Conservation (phyloP, 306 rosid genomes). For the Cicer arietinum region DNA sequence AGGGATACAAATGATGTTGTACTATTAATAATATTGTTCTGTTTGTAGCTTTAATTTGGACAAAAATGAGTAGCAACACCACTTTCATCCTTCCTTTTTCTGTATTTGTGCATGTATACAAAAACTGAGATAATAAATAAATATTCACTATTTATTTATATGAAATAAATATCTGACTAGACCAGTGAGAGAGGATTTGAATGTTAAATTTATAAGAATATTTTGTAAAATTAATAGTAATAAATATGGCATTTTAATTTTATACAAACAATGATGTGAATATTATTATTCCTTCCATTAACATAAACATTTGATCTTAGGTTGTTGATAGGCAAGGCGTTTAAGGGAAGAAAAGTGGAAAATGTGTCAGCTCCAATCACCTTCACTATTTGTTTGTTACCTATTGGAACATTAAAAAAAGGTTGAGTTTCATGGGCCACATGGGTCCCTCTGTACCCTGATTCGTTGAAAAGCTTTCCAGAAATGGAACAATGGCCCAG, state of each 20-base stretch:
- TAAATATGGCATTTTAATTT: conserved; percentile 3
- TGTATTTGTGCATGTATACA: neutral
- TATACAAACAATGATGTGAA: neutral
- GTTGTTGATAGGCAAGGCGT: neutral
- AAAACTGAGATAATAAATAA: neutral
- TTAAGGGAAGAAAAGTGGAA: conserved; percentile 4
- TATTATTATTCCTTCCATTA: neutral
- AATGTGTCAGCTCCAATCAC: conserved; percentile 49
- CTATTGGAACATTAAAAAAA: conserved; percentile 20
- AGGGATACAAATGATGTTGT: conserved; percentile 28
- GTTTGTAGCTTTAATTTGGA: conserved; percentile 28
- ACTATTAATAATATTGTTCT: conserved; percentile 8
- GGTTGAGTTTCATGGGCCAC: conserved; percentile 42
- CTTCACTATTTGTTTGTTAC: conserved; percentile 23
- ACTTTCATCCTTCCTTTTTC: neutral
- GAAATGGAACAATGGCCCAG: conserved; percentile 43
- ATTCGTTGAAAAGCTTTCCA: conserved; percentile 39
- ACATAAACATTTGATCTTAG: conserved; percentile 2
- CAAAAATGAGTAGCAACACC: neutral
- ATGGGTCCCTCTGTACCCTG: conserved; percentile 47
- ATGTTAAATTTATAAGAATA: no score
- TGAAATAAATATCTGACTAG: no score
- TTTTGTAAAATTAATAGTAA: neutral
- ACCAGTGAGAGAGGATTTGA: no score
- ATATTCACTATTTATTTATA: conserved; percentile 1